These are phyloP conservation scores for Phytophthora parvispora DNA, from an alignment of 352 stramenopile species.

Conservation along the genomic window DNA sequence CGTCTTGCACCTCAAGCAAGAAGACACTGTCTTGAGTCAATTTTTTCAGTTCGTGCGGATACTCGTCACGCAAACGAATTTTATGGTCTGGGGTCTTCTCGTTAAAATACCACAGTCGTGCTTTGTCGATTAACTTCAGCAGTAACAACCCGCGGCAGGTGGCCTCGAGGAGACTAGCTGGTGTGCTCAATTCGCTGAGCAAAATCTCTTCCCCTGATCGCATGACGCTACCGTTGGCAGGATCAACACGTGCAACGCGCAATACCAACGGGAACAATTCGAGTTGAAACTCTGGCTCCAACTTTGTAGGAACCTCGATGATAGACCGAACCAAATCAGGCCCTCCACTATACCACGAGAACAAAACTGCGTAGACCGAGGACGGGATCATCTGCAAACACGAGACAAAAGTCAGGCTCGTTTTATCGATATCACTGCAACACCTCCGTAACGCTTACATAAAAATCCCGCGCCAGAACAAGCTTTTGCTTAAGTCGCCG, in stretches of 20 bases:
- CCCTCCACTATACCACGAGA: constrained; percentile 84
- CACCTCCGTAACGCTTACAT: constrained; percentile 54
- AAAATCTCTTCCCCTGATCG: constrained; percentile 86
- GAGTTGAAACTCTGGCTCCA: constrained; percentile 52
- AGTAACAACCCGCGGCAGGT: constrained; percentile 81
- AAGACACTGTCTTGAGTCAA: constrained; percentile 85
- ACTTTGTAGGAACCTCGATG: constrained; percentile 46
- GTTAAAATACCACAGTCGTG: constrained; percentile 88
- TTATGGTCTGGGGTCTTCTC: constrained; percentile 77
- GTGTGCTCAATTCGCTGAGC: constrained; percentile 71
- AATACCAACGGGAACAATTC: constrained; percentile 87
- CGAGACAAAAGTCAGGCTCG: not conserved
- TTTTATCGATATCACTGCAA: not conserved
- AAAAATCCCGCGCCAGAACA: constrained; percentile 77
- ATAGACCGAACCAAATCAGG: constrained; percentile 72
- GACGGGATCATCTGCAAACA: constrained; percentile 72
- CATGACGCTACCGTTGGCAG: constrained; percentile 72
- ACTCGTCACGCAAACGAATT: constrained; percentile 60
- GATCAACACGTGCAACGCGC: constrained; percentile 79
- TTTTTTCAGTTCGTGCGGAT: constrained; percentile 59
- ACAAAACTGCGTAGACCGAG: constrained; percentile 70
- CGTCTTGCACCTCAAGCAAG: constrained; percentile 85
- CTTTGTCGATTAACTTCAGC: constrained; percentile 76
- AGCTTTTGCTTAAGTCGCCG: constrained; percentile 81
- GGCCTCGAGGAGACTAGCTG: constrained; percentile 69